These are phyloP conservation scores for Boletus barrowsii DNA, from an alignment of 768 basidiomycete genomes.

Conservation along the genomic window DNA sequence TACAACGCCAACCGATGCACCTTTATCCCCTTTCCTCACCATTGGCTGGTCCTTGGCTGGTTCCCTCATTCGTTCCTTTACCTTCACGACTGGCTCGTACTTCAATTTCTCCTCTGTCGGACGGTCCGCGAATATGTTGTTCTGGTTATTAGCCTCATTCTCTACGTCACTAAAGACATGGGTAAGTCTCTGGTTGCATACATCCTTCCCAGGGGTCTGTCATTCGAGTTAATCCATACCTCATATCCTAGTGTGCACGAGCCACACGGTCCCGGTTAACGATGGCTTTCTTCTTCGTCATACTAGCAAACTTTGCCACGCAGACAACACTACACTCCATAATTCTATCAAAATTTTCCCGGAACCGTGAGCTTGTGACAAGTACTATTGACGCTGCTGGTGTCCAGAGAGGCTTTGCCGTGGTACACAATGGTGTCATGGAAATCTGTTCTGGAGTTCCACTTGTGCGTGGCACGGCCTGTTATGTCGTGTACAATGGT, in stretches of 20 bases:
- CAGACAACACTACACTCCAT: constrained; percentile 42
- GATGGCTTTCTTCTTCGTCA: constrained; percentile 45
- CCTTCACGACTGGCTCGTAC: constrained; percentile 17
- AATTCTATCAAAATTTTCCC: constrained; percentile 36
- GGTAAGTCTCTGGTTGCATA: constrained; percentile 8
- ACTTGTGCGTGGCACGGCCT: constrained; percentile 21
- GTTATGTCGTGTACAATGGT: constrained; percentile 16
- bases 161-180: constrained; percentile 2
- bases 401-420: constrained; percentile 21
- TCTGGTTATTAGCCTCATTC: not conserved
- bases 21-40: not conserved
- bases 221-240: not conserved
- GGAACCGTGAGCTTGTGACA: constrained; percentile 33
- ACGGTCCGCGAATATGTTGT: not conserved
- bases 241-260: constrained; percentile 39
- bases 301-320: constrained; percentile 39
- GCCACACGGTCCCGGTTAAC: constrained; percentile 51
- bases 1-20: not conserved
- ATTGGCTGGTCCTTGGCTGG: not conserved
- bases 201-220: not conserved
- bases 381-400: constrained; percentile 31
- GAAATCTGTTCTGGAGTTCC: constrained; percentile 43
- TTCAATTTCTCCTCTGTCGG: not conserved
- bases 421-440: constrained; percentile 15
- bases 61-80: not conserved